Conservation (phyloP, 1,284 basidiomycete species). For the Golubevia sp. region DNA sequence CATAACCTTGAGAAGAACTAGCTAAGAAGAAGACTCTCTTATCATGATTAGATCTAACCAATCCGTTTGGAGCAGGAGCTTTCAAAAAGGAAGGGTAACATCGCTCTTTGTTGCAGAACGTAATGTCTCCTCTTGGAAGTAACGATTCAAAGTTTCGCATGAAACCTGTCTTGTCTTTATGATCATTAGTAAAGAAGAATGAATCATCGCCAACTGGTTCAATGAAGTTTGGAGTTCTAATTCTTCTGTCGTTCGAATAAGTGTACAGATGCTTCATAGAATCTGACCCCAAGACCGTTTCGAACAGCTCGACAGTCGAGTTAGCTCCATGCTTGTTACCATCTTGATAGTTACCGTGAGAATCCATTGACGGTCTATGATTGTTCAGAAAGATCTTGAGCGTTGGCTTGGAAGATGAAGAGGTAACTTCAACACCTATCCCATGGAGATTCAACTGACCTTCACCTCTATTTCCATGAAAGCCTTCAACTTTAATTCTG, state of each 20-base stretch:
- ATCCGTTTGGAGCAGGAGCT: background rate
- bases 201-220: slow-evolving; percentile 36
- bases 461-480: slow-evolving; percentile 10
- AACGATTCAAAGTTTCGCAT: slow-evolving; percentile 7
- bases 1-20: background rate
- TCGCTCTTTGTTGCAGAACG: background rate
- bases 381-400: slow-evolving; percentile 43
- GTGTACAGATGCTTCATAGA: slow-evolving; percentile 34
- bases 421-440: slow-evolving; percentile 23
- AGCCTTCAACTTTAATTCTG: slow-evolving; percentile 25
- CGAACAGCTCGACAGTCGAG: slow-evolving; percentile 45
- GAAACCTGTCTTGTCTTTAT: slow-evolving; percentile 23
- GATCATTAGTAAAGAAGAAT: slow-evolving; percentile 48
- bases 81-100: background rate
- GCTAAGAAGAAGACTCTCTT: background rate
- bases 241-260: slow-evolving; percentile 19
- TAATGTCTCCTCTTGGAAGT: background rate
- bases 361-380: slow-evolving; percentile 37
- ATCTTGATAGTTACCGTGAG: background rate
- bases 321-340: slow-evolving; percentile 32
- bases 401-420: slow-evolving; percentile 24
- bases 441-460: slow-evolving; percentile 38
- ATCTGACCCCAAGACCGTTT: slow-evolving; percentile 29
- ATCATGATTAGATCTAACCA: background rate
- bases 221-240: slow-evolving; percentile 45